These are phyloP conservation scores for Cenococcum geophilum DNA, from an alignment of 495 filamentous ascomycete genomes.

Conservation along the genomic window DNA sequence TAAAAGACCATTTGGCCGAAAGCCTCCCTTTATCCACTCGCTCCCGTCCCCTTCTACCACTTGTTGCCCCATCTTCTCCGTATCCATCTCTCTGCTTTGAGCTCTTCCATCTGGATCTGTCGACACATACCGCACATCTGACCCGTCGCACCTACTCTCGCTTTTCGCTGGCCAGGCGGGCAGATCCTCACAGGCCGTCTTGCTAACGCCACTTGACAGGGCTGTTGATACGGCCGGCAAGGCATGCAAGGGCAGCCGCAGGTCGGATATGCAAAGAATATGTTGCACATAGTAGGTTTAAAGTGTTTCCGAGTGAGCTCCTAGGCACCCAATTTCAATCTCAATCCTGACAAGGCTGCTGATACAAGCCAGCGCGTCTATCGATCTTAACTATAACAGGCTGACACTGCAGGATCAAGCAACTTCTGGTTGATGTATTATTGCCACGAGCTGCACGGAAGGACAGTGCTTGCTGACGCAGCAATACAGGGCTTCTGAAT, in stretches of 20 bases:
- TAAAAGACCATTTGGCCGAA: no score
- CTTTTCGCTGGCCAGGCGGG: slow-evolving; percentile 10
- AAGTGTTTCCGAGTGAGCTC: not conserved
- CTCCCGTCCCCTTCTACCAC: slow-evolving; percentile 3
- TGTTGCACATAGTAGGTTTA: slow-evolving; percentile 13
- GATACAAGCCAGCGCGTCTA: no score
- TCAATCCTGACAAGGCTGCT: not conserved
- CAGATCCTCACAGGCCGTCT: slow-evolving; percentile 7
- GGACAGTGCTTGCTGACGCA: not conserved
- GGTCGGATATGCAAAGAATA: slow-evolving; percentile 12
- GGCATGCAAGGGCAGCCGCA: slow-evolving; percentile 26
- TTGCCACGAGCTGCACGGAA: not conserved
- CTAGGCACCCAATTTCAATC: not conserved
- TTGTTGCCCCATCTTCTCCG: slow-evolving; percentile 11
- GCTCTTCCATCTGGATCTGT: slow-evolving; percentile 14
- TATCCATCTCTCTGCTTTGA: slow-evolving; percentile 6
- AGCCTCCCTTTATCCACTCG: not conserved
- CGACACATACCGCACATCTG: slow-evolving; percentile 19
- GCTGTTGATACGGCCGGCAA: slow-evolving; percentile 8
- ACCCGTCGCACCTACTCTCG: not conserved
- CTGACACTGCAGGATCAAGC: no score
- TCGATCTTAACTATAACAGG: no score
- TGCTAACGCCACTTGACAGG: slow-evolving; percentile 1
- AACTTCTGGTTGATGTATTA: not conserved
- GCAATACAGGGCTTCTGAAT: not conserved